Evolutionary conservation across 2,329 filamentous ascomycete genomes (phyloP).

Genomic region (Golovinomyces cichoracearum): DNA sequence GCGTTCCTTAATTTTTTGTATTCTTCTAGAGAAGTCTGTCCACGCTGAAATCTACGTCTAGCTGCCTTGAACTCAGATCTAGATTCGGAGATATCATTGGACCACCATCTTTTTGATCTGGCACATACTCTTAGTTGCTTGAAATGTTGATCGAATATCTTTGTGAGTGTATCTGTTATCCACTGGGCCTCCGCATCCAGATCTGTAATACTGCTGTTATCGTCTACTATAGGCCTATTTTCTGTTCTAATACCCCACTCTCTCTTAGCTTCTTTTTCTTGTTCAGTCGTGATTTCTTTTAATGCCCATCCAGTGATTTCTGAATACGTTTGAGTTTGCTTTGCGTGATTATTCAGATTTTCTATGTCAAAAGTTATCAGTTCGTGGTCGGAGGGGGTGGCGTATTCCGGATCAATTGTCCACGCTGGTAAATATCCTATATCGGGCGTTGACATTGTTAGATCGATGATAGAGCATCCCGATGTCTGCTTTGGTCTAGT

Average conservation of each 20-base stretch:
- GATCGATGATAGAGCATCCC: neutral
- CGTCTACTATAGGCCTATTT: neutral
- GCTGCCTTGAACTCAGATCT: neutral
- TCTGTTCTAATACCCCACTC: neutral
- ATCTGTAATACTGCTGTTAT: neutral
- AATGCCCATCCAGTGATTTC: neutral
- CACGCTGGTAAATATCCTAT: neutral
- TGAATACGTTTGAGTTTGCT: neutral
- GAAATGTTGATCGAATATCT: neutral
- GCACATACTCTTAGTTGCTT: neutral
- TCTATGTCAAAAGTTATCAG: neutral
- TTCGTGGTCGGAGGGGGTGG: neutral
- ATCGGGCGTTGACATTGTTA: neutral
- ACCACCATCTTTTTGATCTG: neutral
- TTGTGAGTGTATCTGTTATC: neutral
- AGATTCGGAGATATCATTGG: neutral
- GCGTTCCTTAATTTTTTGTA: neutral
- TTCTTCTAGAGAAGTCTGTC: neutral
- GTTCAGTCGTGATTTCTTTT: neutral
- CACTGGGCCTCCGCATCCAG: neutral
- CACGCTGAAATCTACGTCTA: neutral
- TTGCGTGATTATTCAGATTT: neutral
- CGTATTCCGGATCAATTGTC: neutral
- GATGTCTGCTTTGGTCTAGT: neutral
- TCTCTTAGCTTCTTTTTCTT: neutral